Evolutionary conservation across 225 moss, liverwort and hornwort species (phyloP).

Genomic region (Anthoceros angustus): DNA sequence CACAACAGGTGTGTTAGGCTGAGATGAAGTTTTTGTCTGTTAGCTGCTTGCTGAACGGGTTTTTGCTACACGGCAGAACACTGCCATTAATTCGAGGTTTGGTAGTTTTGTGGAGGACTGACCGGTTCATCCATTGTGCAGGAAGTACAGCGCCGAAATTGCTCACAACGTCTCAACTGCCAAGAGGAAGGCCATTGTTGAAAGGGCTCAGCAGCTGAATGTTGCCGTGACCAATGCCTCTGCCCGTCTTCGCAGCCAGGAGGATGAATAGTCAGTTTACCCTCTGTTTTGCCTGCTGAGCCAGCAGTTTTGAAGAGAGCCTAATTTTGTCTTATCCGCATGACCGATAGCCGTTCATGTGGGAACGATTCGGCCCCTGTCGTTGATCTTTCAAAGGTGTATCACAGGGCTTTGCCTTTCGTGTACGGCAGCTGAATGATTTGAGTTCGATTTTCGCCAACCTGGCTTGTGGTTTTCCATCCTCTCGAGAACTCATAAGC

Average conservation of each 20-base stretch:
- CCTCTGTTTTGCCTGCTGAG: too few species aligned
- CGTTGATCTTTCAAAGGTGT: too few species aligned
- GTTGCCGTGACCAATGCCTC: background rate
- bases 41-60: background rate
- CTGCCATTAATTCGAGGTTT: background rate
- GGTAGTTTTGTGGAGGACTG: background rate
- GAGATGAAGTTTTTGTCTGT: background rate
- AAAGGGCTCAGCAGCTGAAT: constrained; percentile 1
- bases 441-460: too few species aligned
- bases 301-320: too few species aligned
- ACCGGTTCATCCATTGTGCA: background rate
- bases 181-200: constrained; percentile 4
- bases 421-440: too few species aligned
- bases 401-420: too few species aligned
- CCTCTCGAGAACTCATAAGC: too few species aligned
- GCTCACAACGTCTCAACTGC: background rate
- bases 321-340: too few species aligned
- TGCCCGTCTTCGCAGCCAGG: background rate
- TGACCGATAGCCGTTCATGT: too few species aligned
- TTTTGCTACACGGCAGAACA: too few species aligned
- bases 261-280: background rate
- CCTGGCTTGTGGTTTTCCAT: too few species aligned
- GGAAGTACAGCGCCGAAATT: constrained; percentile 3
- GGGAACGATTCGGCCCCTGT: too few species aligned
- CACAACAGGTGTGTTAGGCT: constrained; percentile 15